phyloP scores from a whole-genome alignment of 192 early-diverging fungal species.

The Backusella psychrophila region DNA sequence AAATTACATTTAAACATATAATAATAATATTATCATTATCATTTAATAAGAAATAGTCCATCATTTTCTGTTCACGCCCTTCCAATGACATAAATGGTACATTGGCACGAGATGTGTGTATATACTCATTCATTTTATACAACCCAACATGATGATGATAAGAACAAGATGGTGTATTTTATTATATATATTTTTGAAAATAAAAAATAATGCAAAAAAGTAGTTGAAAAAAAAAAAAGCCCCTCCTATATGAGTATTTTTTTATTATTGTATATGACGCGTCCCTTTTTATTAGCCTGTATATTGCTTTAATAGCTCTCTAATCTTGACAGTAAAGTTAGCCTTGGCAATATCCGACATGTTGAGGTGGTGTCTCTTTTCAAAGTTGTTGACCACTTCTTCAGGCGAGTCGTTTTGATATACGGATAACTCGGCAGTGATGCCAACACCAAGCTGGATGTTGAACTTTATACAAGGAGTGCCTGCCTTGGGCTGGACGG shows the following conservation, averaged over 20 bases:
- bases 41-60: no score
- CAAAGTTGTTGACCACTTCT: conserved; percentile 14
- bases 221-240: background rate
- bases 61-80: no score
- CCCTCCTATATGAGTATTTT: background rate
- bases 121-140: no score
- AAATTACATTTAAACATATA: background rate
- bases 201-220: background rate
- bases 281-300: background rate
- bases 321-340: conserved; percentile 3
- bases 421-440: conserved; percentile 16
- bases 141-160: no score
- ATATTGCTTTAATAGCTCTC: background rate
- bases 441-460: conserved; percentile 16
- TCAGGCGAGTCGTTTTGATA: conserved; percentile 8
- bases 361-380: conserved; percentile 7
- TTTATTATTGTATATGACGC: background rate
- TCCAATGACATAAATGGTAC: no score
- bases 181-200: no score
- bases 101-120: no score
- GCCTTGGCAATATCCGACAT: conserved; percentile 6
- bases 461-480: conserved; percentile 9
- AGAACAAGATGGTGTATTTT: no score
- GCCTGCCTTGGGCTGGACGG: background rate
- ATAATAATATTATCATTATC: no score